These are phyloP conservation scores for Candida neerlandica DNA, from an alignment of 1,139 yeast genomes.

Conservation along the genomic window DNA sequence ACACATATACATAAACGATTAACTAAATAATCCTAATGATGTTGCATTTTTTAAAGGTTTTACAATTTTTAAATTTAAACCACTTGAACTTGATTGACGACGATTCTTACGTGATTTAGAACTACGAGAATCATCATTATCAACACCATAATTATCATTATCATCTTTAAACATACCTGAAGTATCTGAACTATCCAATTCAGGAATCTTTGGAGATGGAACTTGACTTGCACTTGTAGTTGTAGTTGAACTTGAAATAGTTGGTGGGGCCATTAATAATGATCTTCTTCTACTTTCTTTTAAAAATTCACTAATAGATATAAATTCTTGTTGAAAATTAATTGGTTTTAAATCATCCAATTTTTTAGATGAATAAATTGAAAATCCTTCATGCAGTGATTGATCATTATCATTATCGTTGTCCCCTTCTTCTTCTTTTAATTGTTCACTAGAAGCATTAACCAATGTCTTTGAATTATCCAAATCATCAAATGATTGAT, in stretches of 20 bases:
- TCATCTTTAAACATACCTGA: conserved; percentile 12
- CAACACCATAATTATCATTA: background rate
- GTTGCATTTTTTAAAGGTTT: conserved; percentile 67
- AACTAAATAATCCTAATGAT: conserved; percentile 5
- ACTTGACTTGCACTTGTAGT: background rate
- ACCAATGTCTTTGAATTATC: conserved; percentile 7
- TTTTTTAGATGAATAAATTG: conserved; percentile 11
- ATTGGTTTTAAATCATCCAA: conserved; percentile 1
- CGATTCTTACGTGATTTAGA: background rate
- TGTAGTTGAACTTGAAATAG: background rate
- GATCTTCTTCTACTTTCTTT: conserved; percentile 14
- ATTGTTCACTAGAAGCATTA: background rate
- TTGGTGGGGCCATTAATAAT: conserved; percentile 3
- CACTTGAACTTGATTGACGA: conserved; percentile 22
- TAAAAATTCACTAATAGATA: conserved; percentile 16
- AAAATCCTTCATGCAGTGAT: conserved; percentile 10
- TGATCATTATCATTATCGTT: background rate
- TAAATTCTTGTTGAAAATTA: conserved; percentile 16
- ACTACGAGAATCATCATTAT: background rate
- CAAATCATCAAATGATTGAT: conserved; percentile 3
- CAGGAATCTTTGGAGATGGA: conserved; percentile 1
- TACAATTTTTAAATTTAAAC: conserved; percentile 60
- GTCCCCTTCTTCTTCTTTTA: background rate
- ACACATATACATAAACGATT: background rate
- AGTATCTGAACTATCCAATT: conserved; percentile 13